These are phyloP conservation scores for Nakazawaea populi DNA, from an alignment of 805 yeast species.

Conservation along the genomic window DNA sequence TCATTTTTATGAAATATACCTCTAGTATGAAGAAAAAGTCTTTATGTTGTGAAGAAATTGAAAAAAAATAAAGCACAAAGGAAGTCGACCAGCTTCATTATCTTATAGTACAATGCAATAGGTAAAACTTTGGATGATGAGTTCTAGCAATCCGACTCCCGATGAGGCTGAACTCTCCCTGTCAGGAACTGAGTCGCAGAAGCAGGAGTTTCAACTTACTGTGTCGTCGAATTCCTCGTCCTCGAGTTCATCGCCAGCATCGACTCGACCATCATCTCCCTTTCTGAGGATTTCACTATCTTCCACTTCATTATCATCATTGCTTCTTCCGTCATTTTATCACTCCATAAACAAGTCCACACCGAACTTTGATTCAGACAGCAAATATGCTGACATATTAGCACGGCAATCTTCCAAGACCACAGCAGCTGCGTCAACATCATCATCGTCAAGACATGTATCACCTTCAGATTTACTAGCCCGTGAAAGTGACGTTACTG, in stretches of 20 bases:
- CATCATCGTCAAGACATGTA: conserved; percentile 5
- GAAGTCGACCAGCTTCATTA: no score
- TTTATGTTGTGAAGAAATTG: no score
- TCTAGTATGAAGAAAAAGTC: no score
- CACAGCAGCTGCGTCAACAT: neutral
- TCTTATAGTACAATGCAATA: no score
- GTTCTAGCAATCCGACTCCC: no score
- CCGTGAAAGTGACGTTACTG: conserved; percentile 60
- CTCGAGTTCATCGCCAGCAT: neutral
- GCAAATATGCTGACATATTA: conserved; percentile 13
- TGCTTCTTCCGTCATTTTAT: conserved; percentile 22
- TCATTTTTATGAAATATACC: no score
- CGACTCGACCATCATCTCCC: conserved; percentile 6
- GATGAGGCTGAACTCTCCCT: no score
- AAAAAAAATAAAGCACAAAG: no score
- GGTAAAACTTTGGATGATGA: no score
- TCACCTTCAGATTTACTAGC: conserved; percentile 48
- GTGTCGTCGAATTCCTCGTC: neutral
- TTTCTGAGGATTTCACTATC: conserved; percentile 20
- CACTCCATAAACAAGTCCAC: conserved; percentile 16
- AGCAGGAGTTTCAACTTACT: no score
- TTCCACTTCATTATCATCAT: conserved; percentile 24
- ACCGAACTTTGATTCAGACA: conserved; percentile 11
- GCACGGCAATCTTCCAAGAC: conserved; percentile 4
- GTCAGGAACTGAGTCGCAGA: no score